Evolutionary conservation across 192 early-diverging fungal species (phyloP), one percentile per base, ranked within the genome.

Genomic region (Backusella liffmaniae): DNA sequence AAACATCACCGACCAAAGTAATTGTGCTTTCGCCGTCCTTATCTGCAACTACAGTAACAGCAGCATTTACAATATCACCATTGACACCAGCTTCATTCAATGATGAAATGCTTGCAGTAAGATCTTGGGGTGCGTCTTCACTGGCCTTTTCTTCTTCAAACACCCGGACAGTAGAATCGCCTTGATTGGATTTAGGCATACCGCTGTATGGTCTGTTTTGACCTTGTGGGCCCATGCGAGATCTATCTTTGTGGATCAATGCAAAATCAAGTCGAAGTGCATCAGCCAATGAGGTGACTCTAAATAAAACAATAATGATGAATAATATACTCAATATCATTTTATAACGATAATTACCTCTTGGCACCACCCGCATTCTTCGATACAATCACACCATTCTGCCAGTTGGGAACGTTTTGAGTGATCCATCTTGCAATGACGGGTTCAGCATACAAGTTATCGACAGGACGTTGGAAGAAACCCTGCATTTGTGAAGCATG

Each of bases 301-400:
- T 89, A 72, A 46, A 29, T 9, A 23, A 2, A 23, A 18, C 32
- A 71, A 26, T 46, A 29, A 3, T 16, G 7, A 49, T 46, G 13
- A 41, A 16, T 53, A 41, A 16, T 53, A 70, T 8, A 26, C 8
- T 3, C 0, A 1, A 2, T n/a, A 13, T 23, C 4, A 49, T 2
- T 6, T 0, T 18, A 49, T 4, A 18, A 1, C 12, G 12, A 13
- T 13, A 18, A 44, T 73, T 84, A 95, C 89, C 97, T 90, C 84
- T 99, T 99, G 73, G 97, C 97, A 41, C 97, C 97, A 69, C 97
- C 97, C 32, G 97, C 97, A 86, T 99, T 96, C 21, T 96, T 96
- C 16, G 94, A 96, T 51, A 99, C 97, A 83, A 99, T 94, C 15
- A 99, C 94, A 70, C 89, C 93, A 70, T 93, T 93, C 82, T 91